A percentile compares a stretch with the other conserved stretches of the same genome.
These are phyloP conservation scores for Claviceps capensis DNA, from an alignment of 2,329 filamentous ascomycete species.

Conservation along the genomic window DNA sequence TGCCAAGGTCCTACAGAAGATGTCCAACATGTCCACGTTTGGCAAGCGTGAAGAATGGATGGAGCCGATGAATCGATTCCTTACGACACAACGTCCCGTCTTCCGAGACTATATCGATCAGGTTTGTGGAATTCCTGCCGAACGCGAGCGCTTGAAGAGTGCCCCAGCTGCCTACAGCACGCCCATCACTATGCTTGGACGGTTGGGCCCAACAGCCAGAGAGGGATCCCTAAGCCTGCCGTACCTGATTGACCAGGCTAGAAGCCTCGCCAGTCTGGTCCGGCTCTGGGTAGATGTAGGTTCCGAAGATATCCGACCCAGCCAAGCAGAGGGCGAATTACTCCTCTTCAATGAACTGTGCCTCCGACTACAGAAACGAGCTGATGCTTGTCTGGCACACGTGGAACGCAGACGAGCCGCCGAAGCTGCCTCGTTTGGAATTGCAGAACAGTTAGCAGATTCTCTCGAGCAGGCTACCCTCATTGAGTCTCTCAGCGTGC, in stretches of 20 bases:
- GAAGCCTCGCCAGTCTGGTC: constrained; percentile 72
- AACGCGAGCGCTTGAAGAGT: constrained; percentile 43
- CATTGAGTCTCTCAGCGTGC: constrained; percentile 21
- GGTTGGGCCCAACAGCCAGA: constrained; percentile 64
- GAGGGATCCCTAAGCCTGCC: constrained; percentile 91
- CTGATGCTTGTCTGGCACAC: constrained; percentile 36
- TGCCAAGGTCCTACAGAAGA: constrained; percentile 79
- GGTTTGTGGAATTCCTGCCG: constrained; percentile 69
- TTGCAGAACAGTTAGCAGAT: constrained; percentile 29
- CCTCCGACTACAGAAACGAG: constrained; percentile 32
- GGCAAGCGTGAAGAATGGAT: constrained; percentile 97
- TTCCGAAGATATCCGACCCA: constrained; percentile 22
- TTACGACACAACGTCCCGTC: constrained; percentile 58
- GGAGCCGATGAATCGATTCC: constrained; percentile 92
- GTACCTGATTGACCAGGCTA: constrained; percentile 79
- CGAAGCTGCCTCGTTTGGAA: constrained; percentile 18
- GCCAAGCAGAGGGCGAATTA: constrained; percentile 33
- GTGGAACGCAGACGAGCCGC: constrained; percentile 31
- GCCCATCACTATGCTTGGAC: constrained; percentile 75
- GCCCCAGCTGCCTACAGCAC: constrained; percentile 82
- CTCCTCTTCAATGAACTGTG: constrained; percentile 40
- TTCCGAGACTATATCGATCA: constrained; percentile 82
- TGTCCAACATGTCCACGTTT: constrained; percentile 83
- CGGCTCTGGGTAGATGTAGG: constrained; percentile 60
- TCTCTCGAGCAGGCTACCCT: constrained; percentile 30